phyloP scores from a whole-genome alignment of 192 early-diverging fungal species.

The Backusella circina region DNA sequence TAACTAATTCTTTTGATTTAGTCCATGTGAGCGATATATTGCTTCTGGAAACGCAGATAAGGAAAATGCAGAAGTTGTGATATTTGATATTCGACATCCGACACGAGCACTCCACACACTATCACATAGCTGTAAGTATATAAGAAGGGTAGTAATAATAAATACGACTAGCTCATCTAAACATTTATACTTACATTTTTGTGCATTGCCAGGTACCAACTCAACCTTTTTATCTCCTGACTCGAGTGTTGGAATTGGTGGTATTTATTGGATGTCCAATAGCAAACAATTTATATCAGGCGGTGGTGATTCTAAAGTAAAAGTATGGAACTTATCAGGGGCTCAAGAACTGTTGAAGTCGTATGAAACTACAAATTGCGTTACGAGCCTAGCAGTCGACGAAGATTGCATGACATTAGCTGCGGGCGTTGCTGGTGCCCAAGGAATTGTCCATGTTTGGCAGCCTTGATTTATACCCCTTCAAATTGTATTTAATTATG shows the following conservation, averaged over 20 bases:
- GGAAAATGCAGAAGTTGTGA: slow-evolving; percentile 5
- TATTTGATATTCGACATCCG: slow-evolving; percentile 17
- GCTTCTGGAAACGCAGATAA: slow-evolving; percentile 16
- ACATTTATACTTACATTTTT: background rate
- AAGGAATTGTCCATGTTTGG: slow-evolving; percentile 22
- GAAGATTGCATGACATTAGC: slow-evolving; percentile 11
- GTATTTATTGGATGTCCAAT: slow-evolving; percentile 18
- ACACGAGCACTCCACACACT: background rate
- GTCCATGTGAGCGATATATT: slow-evolving; percentile 21
- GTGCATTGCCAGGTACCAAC: background rate
- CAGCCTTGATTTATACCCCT: slow-evolving; percentile 1
- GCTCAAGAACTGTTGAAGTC: background rate
- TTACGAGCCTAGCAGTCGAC: slow-evolving; percentile 19
- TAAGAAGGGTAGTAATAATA: background rate
- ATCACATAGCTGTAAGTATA: slow-evolving; percentile 12
- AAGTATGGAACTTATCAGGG: slow-evolving; percentile 15
- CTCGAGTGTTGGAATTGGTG: slow-evolving; percentile 15
- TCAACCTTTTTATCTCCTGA: background rate
- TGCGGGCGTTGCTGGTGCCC: slow-evolving; percentile 25
- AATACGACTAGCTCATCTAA: background rate
- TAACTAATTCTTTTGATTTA: background rate
- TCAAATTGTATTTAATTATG: background rate
- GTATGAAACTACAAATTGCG: slow-evolving; percentile 12
- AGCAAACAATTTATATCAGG: slow-evolving; percentile 11
- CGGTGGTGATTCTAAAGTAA: slow-evolving; percentile 20